Evolutionary conservation across 148 eudicot species (phyloP), one percentile per base, ranked within the genome.

Genomic region (Rhododendron kiyosumense): DNA sequence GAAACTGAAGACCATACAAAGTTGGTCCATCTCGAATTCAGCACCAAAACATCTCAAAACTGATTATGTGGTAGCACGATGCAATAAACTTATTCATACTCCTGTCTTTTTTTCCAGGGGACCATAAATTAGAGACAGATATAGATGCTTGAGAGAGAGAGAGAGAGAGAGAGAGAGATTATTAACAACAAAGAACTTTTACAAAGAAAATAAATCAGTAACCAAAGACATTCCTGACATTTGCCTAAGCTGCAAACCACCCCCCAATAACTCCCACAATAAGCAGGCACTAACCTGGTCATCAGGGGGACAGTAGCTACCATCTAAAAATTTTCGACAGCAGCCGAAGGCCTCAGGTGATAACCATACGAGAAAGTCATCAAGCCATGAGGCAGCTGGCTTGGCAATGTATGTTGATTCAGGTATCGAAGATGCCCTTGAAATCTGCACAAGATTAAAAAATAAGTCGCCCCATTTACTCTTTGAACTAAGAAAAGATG

Each of bases 291-390:
- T 51, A 85, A 94, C 96, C 96, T 94, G 96, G 85, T 94, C 96
- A 90, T 94, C 93, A 57, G 96, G 96, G 75, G 96, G 96, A 83
- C 94, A 92, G 87, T 92, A 94, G 85, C 90, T 92, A 28, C 90
- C 91, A 90, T 94, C 89, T 57, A 84, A 85, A 83, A 91, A 94
- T 86, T 92, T 94, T 49, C 96, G 90, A 87, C 96, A 93, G 83
- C 96, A 94, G 46, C 96, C 94, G 89, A 94, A 93, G 84, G 96
- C 96, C 89, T 94, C 96, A 45, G 96, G 96, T 41, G 96, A 94
- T 82, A 94, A 63, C 96, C 96, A 94, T 54, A 94, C 96, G 77
- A 94, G 96, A 89, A 93, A 94, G 85, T 94, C 96, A 89, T 94
- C 96, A 83, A 94, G 96, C 96, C 96, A 94, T 52, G 94, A 93